These are phyloP conservation scores for Tolypocladium pustulatum DNA, from an alignment of 2,329 filamentous ascomycete genomes.

Conservation along the genomic window DNA sequence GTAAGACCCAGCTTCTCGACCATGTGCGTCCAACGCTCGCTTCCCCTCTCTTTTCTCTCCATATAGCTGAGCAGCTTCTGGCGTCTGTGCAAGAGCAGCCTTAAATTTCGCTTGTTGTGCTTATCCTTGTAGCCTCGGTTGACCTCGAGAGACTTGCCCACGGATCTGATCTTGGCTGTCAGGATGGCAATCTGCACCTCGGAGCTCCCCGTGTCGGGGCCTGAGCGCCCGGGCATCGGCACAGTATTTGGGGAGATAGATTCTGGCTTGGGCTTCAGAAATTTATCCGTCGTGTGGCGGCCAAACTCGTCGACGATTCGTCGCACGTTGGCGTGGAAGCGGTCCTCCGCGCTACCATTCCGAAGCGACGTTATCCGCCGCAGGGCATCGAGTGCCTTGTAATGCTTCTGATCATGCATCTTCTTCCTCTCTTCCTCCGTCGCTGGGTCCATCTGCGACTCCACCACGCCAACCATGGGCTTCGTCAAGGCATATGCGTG, in stretches of 20 bases:
- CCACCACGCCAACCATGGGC: conserved; percentile 33
- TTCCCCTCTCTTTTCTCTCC: conserved; percentile 80
- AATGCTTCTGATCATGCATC: conserved; percentile 45
- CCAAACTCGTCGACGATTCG: conserved; percentile 83
- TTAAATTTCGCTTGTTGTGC: conserved; percentile 84
- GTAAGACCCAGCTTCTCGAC: conserved; percentile 75
- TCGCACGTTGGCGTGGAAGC: conserved; percentile 69
- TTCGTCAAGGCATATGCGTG: conserved; percentile 59
- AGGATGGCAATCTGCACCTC: conserved; percentile 97
- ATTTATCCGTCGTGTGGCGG: conserved; percentile 73
- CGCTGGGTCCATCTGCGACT: conserved; percentile 29
- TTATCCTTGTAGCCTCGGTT: conserved; percentile 73
- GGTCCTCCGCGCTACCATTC: conserved; percentile 70
- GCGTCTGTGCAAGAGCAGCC: conserved; percentile 74
- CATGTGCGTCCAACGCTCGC: conserved; percentile 80
- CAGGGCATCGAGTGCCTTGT: conserved; percentile 64
- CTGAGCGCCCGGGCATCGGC: conserved; percentile 49
- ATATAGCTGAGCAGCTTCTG: conserved; percentile 86
- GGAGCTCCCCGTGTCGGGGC: conserved; percentile 85
- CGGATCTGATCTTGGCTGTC: conserved; percentile 80
- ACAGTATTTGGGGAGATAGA: conserved; percentile 29
- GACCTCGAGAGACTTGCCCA: conserved; percentile 61
- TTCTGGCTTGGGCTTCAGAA: conserved; percentile 52
- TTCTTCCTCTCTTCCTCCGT: conserved; percentile 23
- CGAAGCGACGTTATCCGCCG: conserved; percentile 66